Percentiles rank a stretch among this genome's conserved stretches.
Evolutionary conservation across 1,139 yeast genomes (phyloP).

Genomic region (Lodderomyces orthopsilosis): DNA sequence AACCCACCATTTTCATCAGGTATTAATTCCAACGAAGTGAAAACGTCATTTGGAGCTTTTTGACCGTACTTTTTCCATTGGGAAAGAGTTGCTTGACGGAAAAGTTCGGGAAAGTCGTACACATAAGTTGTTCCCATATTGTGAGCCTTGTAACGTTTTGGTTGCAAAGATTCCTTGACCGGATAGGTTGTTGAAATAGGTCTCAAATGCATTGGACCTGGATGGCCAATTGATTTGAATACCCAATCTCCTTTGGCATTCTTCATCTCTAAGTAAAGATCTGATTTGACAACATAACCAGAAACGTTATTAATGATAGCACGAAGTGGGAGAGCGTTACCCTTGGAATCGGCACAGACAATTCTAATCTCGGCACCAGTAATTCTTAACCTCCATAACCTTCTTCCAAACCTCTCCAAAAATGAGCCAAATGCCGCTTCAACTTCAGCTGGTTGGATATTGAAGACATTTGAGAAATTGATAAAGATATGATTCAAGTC

Average conservation of each 20-base stretch:
- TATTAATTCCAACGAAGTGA: constrained; percentile 78
- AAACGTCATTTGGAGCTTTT: constrained; percentile 75
- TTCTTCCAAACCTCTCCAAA: constrained; percentile 95
- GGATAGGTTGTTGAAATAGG: constrained; percentile 95
- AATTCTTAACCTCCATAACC: constrained; percentile 94
- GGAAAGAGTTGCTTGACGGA: constrained; percentile 86
- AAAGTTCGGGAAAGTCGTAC: constrained; percentile 97
- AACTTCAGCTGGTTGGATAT: constrained; percentile 90
- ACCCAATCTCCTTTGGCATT: constrained; percentile 94
- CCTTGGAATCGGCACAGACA: constrained; percentile 86
- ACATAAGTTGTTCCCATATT: constrained; percentile 97
- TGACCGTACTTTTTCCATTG: constrained; percentile 75
- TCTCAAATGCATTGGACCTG: constrained; percentile 96
- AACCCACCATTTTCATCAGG: constrained; percentile 79
- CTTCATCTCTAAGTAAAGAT: constrained; percentile 89
- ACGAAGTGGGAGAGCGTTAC: constrained; percentile 90
- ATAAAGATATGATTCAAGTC: constrained; percentile 96
- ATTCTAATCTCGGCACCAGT: constrained; percentile 97
- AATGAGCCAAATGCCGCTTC: constrained; percentile 97
- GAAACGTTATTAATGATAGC: constrained; percentile 95
- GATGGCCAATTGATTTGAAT: constrained; percentile 88
- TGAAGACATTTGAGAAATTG: constrained; percentile 93
- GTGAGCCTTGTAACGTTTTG: constrained; percentile 97
- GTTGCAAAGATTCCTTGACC: constrained; percentile 96
- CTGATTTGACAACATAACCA: constrained; percentile 95